These are phyloP conservation scores for Chaetoceros muelleri DNA, from an alignment of 108 stramenopile species.

Conservation along the genomic window DNA sequence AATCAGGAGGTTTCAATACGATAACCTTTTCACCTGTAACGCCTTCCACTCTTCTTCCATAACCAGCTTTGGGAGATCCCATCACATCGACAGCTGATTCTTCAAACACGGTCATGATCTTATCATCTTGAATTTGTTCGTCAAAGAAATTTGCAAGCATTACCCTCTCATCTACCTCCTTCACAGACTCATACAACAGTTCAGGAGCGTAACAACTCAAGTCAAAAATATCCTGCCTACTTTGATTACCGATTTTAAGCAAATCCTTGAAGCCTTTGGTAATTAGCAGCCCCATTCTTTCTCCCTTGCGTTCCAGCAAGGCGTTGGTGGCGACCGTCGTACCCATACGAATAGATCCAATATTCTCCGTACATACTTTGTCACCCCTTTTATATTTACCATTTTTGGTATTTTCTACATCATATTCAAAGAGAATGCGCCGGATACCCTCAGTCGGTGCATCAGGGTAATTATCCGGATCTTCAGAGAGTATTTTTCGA, in stretches of 20 bases:
- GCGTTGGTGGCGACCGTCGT: constrained; percentile 98
- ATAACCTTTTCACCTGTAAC: constrained; percentile 78
- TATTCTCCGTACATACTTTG: constrained; percentile 55
- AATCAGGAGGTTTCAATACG: constrained; percentile 49
- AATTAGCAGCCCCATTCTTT: constrained; percentile 78
- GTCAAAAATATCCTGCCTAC: constrained; percentile 87
- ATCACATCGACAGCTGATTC: constrained; percentile 4
- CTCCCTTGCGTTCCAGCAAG: constrained; percentile 91
- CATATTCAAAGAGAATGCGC: constrained; percentile 73
- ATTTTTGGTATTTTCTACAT: constrained; percentile 24
- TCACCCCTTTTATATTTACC: constrained; percentile 49
- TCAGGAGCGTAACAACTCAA: constrained; percentile 60
- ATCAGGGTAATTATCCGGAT: constrained; percentile 90
- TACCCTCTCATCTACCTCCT: constrained; percentile 91
- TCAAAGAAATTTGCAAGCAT: constrained; percentile 53
- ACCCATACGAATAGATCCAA: constrained; percentile 92
- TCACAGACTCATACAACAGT: constrained; percentile 83
- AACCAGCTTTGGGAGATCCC: constrained; percentile 28
- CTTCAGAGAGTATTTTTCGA: constrained; percentile 86
- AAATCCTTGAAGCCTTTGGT: constrained; percentile 90
- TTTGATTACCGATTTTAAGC: constrained; percentile 91
- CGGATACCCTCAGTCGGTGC: constrained; percentile 98
- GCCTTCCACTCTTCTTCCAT: constrained; percentile 27
- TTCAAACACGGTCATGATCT: constrained; percentile 2
- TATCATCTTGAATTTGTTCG: constrained; percentile 8